phyloP scores from a whole-genome alignment of 2,329 filamentous ascomycete species.

The Rutstroemia sp. region DNA sequence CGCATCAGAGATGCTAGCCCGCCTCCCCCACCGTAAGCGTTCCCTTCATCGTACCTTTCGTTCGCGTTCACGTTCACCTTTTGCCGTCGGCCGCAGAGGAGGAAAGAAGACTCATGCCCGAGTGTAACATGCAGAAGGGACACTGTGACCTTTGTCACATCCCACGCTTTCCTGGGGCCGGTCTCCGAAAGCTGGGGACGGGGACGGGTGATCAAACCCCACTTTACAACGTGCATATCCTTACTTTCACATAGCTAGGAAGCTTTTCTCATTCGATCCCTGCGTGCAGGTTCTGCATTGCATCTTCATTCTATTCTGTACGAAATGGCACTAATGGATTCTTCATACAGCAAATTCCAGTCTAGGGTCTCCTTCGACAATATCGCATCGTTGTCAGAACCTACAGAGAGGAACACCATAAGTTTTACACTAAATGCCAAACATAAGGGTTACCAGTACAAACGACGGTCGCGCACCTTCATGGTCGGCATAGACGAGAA shows the following conservation, averaged over 20 bases:
- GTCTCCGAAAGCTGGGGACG: conserved; percentile 5
- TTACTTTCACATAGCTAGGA: conserved; percentile 2
- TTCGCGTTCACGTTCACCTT: background rate
- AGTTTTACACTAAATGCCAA: conserved; percentile 65
- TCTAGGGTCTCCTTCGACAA: conserved; percentile 69
- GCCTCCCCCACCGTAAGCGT: conserved; percentile 31
- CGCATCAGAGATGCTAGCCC: conserved; percentile 18
- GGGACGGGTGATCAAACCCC: conserved; percentile 8
- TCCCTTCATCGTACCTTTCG: background rate
- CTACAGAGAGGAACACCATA: conserved; percentile 47
- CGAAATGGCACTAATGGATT: conserved; percentile 7
- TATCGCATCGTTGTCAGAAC: conserved; percentile 55
- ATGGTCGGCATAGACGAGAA: conserved; percentile 68
- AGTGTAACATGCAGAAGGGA: background rate
- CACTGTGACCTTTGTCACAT: background rate
- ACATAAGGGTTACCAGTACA: conserved; percentile 63
- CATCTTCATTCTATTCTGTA: background rate
- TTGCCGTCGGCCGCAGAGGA: background rate
- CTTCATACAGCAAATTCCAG: conserved; percentile 46
- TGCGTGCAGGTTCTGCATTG: background rate
- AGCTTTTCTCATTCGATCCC: background rate
- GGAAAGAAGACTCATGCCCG: background rate
- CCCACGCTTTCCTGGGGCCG: background rate
- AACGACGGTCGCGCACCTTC: conserved; percentile 61
- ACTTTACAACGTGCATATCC: conserved; percentile 4